Percentiles rank a stretch among this genome's conserved stretches.
Evolutionary conservation across 164 flowering plant genomes (phyloP).

Genomic region (Chimonanthus praecox): DNA sequence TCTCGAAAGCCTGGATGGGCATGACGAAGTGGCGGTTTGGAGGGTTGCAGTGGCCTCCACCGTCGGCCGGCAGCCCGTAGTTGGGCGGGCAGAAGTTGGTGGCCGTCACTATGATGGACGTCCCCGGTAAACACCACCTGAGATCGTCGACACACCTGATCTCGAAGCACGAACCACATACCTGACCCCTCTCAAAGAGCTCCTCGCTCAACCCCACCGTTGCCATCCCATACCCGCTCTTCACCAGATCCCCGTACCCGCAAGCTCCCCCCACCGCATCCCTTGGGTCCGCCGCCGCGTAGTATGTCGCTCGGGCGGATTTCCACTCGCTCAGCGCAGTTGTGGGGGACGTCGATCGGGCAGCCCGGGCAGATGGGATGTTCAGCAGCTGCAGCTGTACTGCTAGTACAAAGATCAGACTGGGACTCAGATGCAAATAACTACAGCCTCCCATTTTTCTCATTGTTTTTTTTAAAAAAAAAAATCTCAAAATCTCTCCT

Average conservation of each 20-base stretch:
- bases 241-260: conserved; percentile 73
- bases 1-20: conserved; percentile 90
- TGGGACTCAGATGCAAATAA: not conserved
- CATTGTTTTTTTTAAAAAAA: too few species aligned
- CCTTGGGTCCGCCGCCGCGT: conserved; percentile 66
- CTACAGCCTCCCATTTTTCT: not conserved
- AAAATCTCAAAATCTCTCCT: too few species aligned
- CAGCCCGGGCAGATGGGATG: conserved; percentile 13
- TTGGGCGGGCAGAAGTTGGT: conserved; percentile 96
- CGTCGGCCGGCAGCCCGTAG: conserved; percentile 55
- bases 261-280: conserved; percentile 84
- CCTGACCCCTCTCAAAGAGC: conserved; percentile 67
- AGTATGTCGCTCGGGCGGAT: conserved; percentile 81
- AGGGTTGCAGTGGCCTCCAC: conserved; percentile 80
- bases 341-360: conserved; percentile 6
- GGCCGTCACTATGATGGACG: conserved; percentile 81
- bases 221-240: conserved; percentile 72
- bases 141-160: conserved; percentile 82
- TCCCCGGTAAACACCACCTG: conserved; percentile 84
- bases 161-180: conserved; percentile 92
- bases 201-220: conserved; percentile 70
- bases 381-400: too few species aligned
- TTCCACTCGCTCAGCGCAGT: conserved; percentile 48
- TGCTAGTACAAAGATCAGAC: conserved; percentile 3
- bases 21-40: conserved; percentile 82